These are phyloP conservation scores for Goniomonas avonlea DNA, from an alignment of 78 protist genomes.

Conservation along the genomic window DNA sequence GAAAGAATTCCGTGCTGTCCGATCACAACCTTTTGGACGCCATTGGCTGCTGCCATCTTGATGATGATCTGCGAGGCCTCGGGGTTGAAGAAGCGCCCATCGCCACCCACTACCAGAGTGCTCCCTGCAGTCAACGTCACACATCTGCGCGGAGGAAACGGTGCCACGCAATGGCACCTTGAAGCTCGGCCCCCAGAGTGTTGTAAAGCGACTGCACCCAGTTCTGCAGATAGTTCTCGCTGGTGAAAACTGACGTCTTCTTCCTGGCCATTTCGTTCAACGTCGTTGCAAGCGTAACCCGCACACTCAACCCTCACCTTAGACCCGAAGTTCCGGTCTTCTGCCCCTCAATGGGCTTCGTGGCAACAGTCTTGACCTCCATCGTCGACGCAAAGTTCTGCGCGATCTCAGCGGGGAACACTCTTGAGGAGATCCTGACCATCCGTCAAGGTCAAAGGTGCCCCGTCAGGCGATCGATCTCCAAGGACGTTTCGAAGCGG, in stretches of 20 bases:
- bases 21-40: constrained; percentile 54
- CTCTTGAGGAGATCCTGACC: too few relatives aligned
- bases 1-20: constrained; percentile 82
- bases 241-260: constrained; percentile 22
- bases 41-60: constrained; percentile 81
- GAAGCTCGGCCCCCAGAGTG: constrained; percentile 5
- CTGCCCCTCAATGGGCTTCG: constrained; percentile 73
- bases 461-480: too few relatives aligned
- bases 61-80: constrained; percentile 75
- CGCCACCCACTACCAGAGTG: constrained; percentile 87
- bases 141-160: too few relatives aligned
- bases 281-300: not conserved
- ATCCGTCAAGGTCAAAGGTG: too few relatives aligned
- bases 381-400: too few relatives aligned
- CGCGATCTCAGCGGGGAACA: too few relatives aligned
- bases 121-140: too few relatives aligned
- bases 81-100: constrained; percentile 78
- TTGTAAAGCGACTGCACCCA: constrained; percentile 75
- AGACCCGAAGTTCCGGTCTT: constrained; percentile 88
- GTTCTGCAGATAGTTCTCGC: constrained; percentile 73
- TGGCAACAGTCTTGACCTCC: constrained; percentile 8
- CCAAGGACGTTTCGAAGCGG: too few relatives aligned
- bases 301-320: constrained; percentile 34
- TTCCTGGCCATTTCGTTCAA: not conserved
- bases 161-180: not conserved